A percentile compares a stretch with the other conserved stretches of the same genome.
phyloP scores from a whole-genome alignment of 495 filamentous ascomycete genomes.

The Tetracladium setigerum region DNA sequence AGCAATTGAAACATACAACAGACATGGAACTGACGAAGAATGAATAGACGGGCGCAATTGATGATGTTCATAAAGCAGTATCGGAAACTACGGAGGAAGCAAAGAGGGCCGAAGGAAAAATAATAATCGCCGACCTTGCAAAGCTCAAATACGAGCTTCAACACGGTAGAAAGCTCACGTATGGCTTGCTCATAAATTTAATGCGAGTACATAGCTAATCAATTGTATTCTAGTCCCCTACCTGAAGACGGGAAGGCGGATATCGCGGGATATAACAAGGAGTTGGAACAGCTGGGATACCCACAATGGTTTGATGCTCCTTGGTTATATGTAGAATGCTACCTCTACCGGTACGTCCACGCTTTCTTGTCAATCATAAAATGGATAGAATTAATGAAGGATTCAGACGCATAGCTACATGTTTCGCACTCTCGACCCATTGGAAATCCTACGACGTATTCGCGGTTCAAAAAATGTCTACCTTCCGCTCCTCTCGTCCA shows the following conservation, averaged over 20 bases:
- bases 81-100: constrained; percentile 49
- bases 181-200: constrained; percentile 22
- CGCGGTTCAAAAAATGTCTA: constrained; percentile 80
- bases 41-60: constrained; percentile 80
- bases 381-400: constrained; percentile 1
- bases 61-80: constrained; percentile 79
- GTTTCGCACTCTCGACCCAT: constrained; percentile 67
- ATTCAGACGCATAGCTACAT: constrained; percentile 63
- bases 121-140: constrained; percentile 70
- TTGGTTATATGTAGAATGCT: constrained; percentile 93
- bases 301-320: constrained; percentile 75
- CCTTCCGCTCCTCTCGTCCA: constrained; percentile 86
- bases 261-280: constrained; percentile 75
- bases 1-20: background rate
- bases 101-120: constrained; percentile 73
- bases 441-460: constrained; percentile 96
- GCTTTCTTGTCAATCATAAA: background rate
- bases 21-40: background rate
- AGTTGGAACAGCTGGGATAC: constrained; percentile 66
- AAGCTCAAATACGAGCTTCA: constrained; percentile 93
- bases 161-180: constrained; percentile 80
- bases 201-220: background rate
- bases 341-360: constrained; percentile 65
- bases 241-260: constrained; percentile 74
- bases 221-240: constrained; percentile 50